Evolutionary conservation across 768 basidiomycete genomes (phyloP).

Genomic region (Lentinula lateritia): DNA sequence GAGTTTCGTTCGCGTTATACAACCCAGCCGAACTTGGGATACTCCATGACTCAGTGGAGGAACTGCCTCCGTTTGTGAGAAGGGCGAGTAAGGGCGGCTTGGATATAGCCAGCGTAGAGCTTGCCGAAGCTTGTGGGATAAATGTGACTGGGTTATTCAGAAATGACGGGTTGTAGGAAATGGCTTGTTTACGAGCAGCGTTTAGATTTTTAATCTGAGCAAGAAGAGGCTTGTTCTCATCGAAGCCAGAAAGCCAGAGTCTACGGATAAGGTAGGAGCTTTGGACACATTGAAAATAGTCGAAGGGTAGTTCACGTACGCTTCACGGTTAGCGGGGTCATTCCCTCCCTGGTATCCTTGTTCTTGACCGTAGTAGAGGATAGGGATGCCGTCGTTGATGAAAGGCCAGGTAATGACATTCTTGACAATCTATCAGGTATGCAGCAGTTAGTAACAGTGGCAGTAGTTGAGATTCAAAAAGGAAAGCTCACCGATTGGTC

Average conservation of each 20-base stretch:
- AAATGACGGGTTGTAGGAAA: constrained; percentile 34
- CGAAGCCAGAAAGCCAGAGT: constrained; percentile 56
- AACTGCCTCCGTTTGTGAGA: constrained; percentile 44
- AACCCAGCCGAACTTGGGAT: constrained; percentile 30
- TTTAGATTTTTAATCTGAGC: constrained; percentile 42
- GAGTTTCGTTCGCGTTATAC: constrained; percentile 33
- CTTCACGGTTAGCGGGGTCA: constrained; percentile 64
- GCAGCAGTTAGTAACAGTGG: background rate
- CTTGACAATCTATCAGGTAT: constrained; percentile 21
- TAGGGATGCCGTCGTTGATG: constrained; percentile 64
- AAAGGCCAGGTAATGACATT: constrained; percentile 64
- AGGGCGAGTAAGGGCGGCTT: constrained; percentile 54
- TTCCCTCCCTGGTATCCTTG: constrained; percentile 51
- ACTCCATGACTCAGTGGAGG: constrained; percentile 16
- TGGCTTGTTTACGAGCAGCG: constrained; percentile 45
- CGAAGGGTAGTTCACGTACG: constrained; percentile 21
- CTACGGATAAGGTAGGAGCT: constrained; percentile 19
- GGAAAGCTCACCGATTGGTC: constrained; percentile 34
- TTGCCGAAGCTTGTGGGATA: constrained; percentile 25
- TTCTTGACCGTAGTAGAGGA: constrained; percentile 70
- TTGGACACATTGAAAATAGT: background rate
- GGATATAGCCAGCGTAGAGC: constrained; percentile 38
- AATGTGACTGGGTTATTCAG: constrained; percentile 45
- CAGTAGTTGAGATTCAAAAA: background rate
- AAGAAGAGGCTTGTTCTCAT: constrained; percentile 39